A percentile compares a stretch with the other conserved stretches of the same genome.
Evolutionary conservation across 306 rosid genomes (phyloP).

Genomic region (Prunus mira): DNA sequence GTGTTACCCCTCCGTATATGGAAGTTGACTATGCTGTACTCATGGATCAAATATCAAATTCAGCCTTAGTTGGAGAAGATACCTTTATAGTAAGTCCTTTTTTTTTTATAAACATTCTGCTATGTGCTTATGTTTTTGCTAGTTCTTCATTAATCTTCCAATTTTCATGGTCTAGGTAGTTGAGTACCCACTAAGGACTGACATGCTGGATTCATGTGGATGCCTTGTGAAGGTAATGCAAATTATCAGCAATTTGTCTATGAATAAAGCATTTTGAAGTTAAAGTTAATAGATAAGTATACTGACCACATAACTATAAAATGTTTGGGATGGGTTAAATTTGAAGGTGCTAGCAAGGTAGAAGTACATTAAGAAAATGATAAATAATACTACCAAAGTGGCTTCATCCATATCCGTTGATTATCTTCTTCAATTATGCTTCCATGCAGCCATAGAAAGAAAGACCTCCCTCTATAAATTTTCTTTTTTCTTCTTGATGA

Average conservation of each 20-base stretch:
- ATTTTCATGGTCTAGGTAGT: conserved; percentile 56
- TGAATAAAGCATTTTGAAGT: neutral
- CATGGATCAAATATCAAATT: conserved; percentile 75
- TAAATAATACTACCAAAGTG: neutral
- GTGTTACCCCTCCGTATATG: conserved; percentile 91
- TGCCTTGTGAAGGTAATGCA: conserved; percentile 73
- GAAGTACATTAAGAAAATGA: neutral
- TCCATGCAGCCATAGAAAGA: neutral
- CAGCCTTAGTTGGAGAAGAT: conserved; percentile 66
- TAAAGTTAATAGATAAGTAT: neutral
- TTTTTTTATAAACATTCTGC: conserved; percentile 10
- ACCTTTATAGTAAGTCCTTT: conserved; percentile 67
- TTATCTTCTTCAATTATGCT: neutral
- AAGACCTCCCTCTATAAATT: neutral
- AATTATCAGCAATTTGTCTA: conserved; percentile 1
- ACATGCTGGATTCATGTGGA: conserved; percentile 81
- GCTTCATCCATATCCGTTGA: neutral
- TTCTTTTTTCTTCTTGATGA: neutral
- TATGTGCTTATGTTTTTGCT: conserved; percentile 16
- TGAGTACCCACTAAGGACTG: conserved; percentile 81
- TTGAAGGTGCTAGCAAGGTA: neutral
- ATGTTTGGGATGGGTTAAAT: neutral
- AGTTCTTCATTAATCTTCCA: conserved; percentile 8
- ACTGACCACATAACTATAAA: neutral
- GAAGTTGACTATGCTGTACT: conserved; percentile 77